phyloP scores from a whole-genome alignment of 495 filamentous ascomycete genomes.

The Penicillium ochrochloron region DNA sequence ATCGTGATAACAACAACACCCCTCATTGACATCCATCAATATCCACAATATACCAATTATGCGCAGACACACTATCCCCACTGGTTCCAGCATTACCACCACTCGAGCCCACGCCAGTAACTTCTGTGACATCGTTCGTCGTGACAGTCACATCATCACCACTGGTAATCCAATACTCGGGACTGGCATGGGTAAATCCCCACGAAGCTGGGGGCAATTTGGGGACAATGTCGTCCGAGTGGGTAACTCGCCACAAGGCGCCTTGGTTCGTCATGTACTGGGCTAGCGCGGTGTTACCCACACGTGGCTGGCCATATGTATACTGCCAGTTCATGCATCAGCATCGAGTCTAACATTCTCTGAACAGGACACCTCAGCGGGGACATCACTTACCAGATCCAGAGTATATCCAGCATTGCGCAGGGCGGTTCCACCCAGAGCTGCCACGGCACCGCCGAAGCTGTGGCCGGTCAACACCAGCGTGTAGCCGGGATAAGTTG shows the following conservation, averaged over 20 bases:
- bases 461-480: conserved; percentile 70
- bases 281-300: conserved; percentile 63
- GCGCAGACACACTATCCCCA: conserved; percentile 19
- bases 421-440: conserved; percentile 62
- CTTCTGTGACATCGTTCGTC: conserved; percentile 44
- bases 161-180: conserved; percentile 68
- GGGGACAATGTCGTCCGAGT: conserved; percentile 69
- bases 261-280: conserved; percentile 57
- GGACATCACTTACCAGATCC: conserved; percentile 35
- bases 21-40: conserved; percentile 28
- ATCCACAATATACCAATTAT: conserved; percentile 32
- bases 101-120: conserved; percentile 41
- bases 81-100: conserved; percentile 45
- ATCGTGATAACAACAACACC: neutral
- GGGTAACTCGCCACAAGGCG: conserved; percentile 65
- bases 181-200: conserved; percentile 65
- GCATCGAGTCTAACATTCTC: neutral
- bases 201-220: conserved; percentile 59
- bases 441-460: conserved; percentile 68
- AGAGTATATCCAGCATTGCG: conserved; percentile 50
- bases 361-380: neutral
- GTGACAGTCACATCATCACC: conserved; percentile 45
- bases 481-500: conserved; percentile 52
- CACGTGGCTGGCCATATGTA: conserved; percentile 70
- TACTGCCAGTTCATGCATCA: conserved; percentile 44